phyloP scores from a whole-genome alignment of 1,139 yeast genomes.

The Hansenula anomala region DNA sequence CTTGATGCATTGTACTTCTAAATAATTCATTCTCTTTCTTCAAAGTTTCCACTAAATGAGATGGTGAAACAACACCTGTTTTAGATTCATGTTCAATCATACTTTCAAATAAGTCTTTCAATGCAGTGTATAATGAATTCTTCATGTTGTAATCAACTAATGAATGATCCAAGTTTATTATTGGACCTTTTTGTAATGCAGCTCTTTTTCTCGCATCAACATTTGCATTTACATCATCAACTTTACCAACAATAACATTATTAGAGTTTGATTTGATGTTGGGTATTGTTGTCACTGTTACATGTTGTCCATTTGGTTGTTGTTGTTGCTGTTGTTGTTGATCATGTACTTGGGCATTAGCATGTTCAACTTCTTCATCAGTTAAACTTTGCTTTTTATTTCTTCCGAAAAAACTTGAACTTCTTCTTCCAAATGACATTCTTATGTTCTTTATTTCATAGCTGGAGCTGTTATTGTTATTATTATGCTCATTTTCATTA shows the following conservation, averaged over 20 bases:
- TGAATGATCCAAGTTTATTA: conserved; percentile 72
- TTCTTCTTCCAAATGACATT: conserved; percentile 15
- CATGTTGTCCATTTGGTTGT: neutral
- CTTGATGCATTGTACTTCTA: conserved; percentile 93
- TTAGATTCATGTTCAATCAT: conserved; percentile 68
- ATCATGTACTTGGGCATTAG: neutral
- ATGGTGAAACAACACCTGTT: conserved; percentile 84
- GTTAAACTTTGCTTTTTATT: conserved; percentile 10
- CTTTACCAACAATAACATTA: conserved; percentile 41
- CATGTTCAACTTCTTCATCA: conserved; percentile 8
- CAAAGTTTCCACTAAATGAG: conserved; percentile 63
- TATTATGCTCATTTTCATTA: neutral
- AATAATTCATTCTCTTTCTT: conserved; percentile 82
- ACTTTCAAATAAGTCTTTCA: conserved; percentile 82
- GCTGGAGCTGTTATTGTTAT: neutral
- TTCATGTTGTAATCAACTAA: conserved; percentile 43
- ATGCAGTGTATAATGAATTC: conserved; percentile 60
- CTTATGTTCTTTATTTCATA: conserved; percentile 5
- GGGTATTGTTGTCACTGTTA: conserved; percentile 11
- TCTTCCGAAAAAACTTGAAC: conserved; percentile 23
- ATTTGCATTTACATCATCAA: conserved; percentile 49
- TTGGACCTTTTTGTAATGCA: conserved; percentile 80
- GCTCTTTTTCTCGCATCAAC: conserved; percentile 76
- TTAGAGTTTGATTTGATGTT: conserved; percentile 37
- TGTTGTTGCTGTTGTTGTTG: conserved; percentile 1